phyloP scores from a whole-genome alignment of 2,329 filamentous ascomycete genomes.

The Sporothrix pseudoabietina region DNA sequence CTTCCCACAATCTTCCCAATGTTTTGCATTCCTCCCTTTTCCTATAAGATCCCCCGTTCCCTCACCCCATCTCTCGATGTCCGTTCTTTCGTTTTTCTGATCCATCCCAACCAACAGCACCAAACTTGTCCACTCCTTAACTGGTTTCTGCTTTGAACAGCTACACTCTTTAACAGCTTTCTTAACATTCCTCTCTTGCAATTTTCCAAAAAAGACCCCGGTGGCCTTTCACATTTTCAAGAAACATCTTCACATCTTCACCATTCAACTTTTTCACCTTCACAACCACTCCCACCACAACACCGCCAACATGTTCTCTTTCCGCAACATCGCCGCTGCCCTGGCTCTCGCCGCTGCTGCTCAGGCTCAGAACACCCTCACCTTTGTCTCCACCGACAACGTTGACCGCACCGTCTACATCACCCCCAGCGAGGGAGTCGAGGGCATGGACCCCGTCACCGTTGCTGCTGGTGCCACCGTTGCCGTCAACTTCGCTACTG shows the following conservation, averaged over 20 bases:
- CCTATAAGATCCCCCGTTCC: constrained; percentile 19
- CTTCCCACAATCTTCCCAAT: constrained; percentile 6
- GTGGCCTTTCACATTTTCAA: constrained; percentile 1
- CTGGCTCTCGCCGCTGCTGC: constrained; percentile 42
- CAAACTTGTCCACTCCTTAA: constrained; percentile 20
- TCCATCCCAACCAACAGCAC: constrained; percentile 7
- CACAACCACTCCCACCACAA: not conserved
- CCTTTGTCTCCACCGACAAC: constrained; percentile 61
- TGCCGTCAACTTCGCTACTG: constrained; percentile 42
- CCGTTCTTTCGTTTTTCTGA: not conserved
- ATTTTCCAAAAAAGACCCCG: constrained; percentile 11
- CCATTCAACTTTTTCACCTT: not conserved
- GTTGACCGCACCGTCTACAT: constrained; percentile 54
- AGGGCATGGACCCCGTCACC: constrained; percentile 44
- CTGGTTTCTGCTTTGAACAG: not conserved
- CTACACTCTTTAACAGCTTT: constrained; percentile 14
- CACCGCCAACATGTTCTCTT: constrained; percentile 27
- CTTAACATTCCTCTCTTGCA: not conserved
- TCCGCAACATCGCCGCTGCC: constrained; percentile 16
- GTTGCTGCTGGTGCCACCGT: constrained; percentile 46
- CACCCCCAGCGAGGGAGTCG: constrained; percentile 48
- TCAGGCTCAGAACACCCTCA: constrained; percentile 53
- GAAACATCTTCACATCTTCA: not conserved
- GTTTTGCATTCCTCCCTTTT: not conserved
- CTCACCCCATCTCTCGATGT: not conserved